Percentiles rank a stretch among this genome's conserved stretches.
phyloP scores from a whole-genome alignment of 2,329 filamentous ascomycete genomes.

The Pyricularia grisea region DNA sequence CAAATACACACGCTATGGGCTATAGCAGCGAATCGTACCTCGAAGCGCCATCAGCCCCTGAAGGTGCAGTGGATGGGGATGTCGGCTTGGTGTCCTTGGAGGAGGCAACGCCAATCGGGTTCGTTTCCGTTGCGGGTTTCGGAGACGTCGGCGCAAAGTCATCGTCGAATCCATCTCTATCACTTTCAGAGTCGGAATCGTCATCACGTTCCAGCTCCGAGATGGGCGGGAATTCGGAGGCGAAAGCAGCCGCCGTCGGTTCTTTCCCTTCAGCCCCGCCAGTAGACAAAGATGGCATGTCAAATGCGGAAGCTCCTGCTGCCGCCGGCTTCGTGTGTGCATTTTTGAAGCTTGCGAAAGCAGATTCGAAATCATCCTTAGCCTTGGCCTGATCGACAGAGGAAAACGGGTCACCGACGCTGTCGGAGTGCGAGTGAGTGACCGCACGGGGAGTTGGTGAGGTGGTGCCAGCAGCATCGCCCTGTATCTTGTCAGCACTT shows the following conservation, averaged over 20 bases:
- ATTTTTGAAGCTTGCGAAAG: constrained; percentile 66
- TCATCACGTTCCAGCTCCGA: constrained; percentile 74
- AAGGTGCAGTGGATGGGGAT: not conserved
- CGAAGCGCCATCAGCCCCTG: constrained; percentile 3
- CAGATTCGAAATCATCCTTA: constrained; percentile 77
- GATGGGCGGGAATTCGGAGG: constrained; percentile 86
- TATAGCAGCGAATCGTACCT: constrained; percentile 4
- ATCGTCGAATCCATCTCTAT: constrained; percentile 74
- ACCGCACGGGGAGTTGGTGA: constrained; percentile 6
- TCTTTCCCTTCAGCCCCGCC: constrained; percentile 5
- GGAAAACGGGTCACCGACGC: constrained; percentile 39
- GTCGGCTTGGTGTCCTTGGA: constrained; percentile 10
- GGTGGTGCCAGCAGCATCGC: not conserved
- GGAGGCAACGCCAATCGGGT: not conserved
- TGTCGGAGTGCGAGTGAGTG: constrained; percentile 13
- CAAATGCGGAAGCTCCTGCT: not conserved
- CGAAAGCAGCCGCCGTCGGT: constrained; percentile 30
- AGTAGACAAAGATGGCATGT: not conserved
- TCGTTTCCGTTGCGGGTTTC: constrained; percentile 19
- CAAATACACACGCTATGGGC: constrained; percentile 4
- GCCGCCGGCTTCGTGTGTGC: constrained; percentile 32
- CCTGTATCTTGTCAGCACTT: not conserved
- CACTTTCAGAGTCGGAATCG: constrained; percentile 73
- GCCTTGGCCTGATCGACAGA: constrained; percentile 47
- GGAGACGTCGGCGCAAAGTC: constrained; percentile 66